phyloP scores from a whole-genome alignment of 768 basidiomycete species.

The Piloderma croceum region DNA sequence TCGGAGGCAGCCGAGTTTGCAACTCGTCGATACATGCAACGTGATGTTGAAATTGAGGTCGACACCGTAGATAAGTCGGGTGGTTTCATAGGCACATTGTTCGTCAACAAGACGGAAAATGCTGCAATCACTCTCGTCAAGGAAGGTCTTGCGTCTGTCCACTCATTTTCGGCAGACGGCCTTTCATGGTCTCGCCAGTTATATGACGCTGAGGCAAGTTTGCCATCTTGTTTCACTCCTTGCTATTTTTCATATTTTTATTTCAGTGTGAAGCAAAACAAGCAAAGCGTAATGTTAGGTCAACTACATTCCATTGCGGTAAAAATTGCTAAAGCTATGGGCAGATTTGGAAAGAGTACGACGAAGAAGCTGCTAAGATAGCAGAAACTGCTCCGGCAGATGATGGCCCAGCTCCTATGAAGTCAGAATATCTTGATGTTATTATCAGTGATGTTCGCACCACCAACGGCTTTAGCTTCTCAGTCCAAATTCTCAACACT shows the following conservation, averaged over 20 bases:
- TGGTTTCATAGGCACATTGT: slow-evolving; percentile 89
- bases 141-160: slow-evolving; percentile 86
- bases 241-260: slow-evolving; percentile 6
- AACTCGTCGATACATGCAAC: slow-evolving; percentile 79
- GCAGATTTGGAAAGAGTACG: slow-evolving; percentile 85
- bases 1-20: slow-evolving; percentile 77
- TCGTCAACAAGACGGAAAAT: slow-evolving; percentile 81
- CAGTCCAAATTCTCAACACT: slow-evolving; percentile 88
- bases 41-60: slow-evolving; percentile 91
- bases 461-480: slow-evolving; percentile 74
- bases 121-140: slow-evolving; percentile 75
- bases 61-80: slow-evolving; percentile 90
- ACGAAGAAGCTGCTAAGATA: slow-evolving; percentile 62
- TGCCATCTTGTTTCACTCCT: neutral
- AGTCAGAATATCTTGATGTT: slow-evolving; percentile 86
- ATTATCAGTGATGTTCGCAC: slow-evolving; percentile 85
- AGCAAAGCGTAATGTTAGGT: slow-evolving; percentile 67
- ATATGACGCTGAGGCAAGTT: slow-evolving; percentile 72
- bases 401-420: slow-evolving; percentile 48
- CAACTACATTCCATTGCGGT: slow-evolving; percentile 1
- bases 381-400: slow-evolving; percentile 42
- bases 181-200: slow-evolving; percentile 77
- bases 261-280: slow-evolving; percentile 73
- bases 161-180: slow-evolving; percentile 80
- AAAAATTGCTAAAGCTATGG: neutral